Evolutionary conservation across 441 rosid genomes (phyloP).

Genomic region (Syzygium syzygioides): DNA sequence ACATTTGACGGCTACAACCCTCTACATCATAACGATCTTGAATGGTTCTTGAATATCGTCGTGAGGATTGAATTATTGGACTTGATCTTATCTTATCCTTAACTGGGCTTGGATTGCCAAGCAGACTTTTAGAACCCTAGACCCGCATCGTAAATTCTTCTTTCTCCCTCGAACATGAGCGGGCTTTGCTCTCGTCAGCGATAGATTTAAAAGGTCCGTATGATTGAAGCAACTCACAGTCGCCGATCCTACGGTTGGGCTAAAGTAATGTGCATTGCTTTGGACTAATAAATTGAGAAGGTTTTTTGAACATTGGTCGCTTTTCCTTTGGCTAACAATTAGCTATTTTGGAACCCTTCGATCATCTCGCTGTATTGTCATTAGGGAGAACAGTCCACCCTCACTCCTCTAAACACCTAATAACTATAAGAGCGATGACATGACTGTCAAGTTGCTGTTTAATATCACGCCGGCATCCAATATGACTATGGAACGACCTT

Average conservation of each 20-base stretch:
- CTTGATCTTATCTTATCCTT: neutral
- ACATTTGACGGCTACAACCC: neutral
- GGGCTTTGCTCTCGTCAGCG: neutral
- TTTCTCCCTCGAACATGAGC: neutral
- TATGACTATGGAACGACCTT: neutral
- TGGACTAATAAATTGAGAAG: neutral
- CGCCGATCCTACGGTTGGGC: neutral
- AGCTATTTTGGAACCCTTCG: neutral
- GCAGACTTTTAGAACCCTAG: neutral
- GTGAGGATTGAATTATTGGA: neutral
- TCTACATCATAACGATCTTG: neutral
- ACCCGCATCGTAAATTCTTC: neutral
- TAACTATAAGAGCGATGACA: neutral
- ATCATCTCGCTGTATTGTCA: neutral
- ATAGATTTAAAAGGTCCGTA: neutral
- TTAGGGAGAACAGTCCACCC: neutral
- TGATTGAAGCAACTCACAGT: neutral
- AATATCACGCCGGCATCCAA: neutral
- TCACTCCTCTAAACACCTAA: neutral
- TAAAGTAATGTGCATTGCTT: neutral
- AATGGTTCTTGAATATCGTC: neutral
- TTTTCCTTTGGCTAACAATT: neutral
- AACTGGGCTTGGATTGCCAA: neutral
- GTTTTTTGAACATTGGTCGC: neutral
- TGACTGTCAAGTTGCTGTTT: neutral